These are phyloP conservation scores for Solanum sejunctum DNA, from an alignment of 257 asterid genomes.

Conservation along the genomic window DNA sequence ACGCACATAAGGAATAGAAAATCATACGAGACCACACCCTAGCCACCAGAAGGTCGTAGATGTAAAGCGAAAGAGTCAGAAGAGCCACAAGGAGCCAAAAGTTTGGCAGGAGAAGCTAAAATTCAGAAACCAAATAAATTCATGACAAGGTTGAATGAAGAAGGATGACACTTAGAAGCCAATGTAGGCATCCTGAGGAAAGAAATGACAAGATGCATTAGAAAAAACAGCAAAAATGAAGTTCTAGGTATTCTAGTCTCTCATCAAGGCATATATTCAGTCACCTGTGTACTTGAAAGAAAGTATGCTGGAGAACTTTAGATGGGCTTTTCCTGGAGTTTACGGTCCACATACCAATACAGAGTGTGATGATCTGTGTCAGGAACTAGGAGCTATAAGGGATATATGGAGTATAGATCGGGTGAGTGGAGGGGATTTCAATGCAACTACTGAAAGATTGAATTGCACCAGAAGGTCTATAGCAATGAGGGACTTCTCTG, in stretches of 20 bases:
- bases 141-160: background rate
- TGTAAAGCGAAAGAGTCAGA: background rate
- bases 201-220: background rate
- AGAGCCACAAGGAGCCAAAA: background rate
- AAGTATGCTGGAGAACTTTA: background rate
- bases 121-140: background rate
- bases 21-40: background rate
- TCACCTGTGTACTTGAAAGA: background rate
- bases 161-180: background rate
- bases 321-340: background rate
- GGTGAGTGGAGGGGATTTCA: background rate
- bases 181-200: background rate
- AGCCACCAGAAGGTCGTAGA: background rate
- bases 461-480: background rate
- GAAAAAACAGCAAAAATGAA: background rate
- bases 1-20: background rate
- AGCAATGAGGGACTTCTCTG: background rate
- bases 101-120: background rate
- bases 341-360: background rate
- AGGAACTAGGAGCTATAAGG: background rate
- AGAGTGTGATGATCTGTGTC: background rate
- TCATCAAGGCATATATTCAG: background rate
- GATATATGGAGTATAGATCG: background rate
- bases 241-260: background rate
- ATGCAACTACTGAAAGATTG: background rate